Evolutionary conservation across 148 eudicot species (phyloP), one percentile per base, ranked within the genome.

Genomic region (Nyssa sinensis): DNA sequence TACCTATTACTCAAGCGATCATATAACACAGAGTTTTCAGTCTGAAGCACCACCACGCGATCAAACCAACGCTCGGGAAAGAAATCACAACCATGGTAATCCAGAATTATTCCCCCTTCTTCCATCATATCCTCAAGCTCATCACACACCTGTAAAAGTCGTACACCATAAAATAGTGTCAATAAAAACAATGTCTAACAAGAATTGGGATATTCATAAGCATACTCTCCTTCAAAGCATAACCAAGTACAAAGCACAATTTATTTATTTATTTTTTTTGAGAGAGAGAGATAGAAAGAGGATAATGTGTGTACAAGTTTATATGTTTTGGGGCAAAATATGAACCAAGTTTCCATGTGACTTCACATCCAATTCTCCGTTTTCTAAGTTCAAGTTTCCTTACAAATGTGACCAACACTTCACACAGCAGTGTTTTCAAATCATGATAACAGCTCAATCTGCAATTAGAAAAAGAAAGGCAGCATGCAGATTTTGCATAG

Each of bases 51-150:
- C 76, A 89, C 94, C 63, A 92, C 91, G 44, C 72, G 85, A 81
- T 92, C 96, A 78, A 95, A 95, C 94, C 98, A 95, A 34, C 93
- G 93, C 75, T 95, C 96, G 2, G 99, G 99, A 78, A 95, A 95
- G 78, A 95, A 95, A 71, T 95, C 99, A 71, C 97, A 92, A 34
- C 97, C 96, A 75, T 95, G 99, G 80, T 92, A 86, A 81, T 95
- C 99, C 77, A 95, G 86, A 27, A 95, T 92, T 79, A 81, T 75
- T 63, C 97, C 99, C 16, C 97, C 97, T 70, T 76, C 86, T 84
- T 84, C 97, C 97, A 95, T 95, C 77, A 77, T 57, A 80, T 89
- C 92, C 81, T 95, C 99, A 60, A 95, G 96, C 81, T 92, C 99
- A 78, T 95, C 99, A 79, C 96, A 92, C 23, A 95, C 94, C 98